Percentiles rank a stretch among this genome's conserved stretches.
phyloP scores from a whole-genome alignment of 768 basidiomycete species.

The Ephemerocybe angulata region DNA sequence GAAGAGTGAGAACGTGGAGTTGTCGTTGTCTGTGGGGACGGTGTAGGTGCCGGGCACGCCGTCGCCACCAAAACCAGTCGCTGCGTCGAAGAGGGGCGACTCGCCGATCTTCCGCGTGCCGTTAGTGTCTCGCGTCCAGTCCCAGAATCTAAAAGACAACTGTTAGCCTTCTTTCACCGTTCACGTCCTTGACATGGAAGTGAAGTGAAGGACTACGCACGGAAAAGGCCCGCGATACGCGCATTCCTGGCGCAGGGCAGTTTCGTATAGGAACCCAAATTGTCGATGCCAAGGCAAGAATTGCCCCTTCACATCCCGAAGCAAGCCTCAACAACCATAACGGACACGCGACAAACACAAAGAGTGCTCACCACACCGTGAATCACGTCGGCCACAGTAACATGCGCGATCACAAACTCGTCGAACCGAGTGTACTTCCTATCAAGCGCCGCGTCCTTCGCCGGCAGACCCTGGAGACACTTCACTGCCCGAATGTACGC shows the following conservation, averaged over 20 bases:
- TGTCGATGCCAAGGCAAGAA: slow-evolving; percentile 27
- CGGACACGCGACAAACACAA: neutral
- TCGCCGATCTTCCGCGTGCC: neutral
- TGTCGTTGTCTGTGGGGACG: neutral
- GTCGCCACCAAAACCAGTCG: neutral
- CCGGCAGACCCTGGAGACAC: neutral
- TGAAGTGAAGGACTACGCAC: slow-evolving; percentile 10
- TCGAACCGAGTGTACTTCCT: slow-evolving; percentile 20
- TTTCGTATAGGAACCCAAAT: slow-evolving; percentile 20
- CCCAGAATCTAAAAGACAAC: neutral
- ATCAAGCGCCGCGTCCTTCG: neutral
- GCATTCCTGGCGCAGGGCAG: slow-evolving; percentile 21
- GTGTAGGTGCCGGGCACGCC: neutral
- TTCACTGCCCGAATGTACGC: neutral
- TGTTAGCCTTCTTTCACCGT: neutral
- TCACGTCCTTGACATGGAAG: neutral
- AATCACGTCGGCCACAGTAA: slow-evolving; percentile 17
- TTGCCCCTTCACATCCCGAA: too few relatives aligned
- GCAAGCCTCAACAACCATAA: neutral
- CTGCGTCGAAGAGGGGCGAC: neutral
- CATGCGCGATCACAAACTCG: slow-evolving; percentile 21
- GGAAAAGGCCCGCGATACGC: slow-evolving; percentile 22
- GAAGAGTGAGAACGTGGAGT: neutral
- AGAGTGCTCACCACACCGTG: slow-evolving; percentile 19
- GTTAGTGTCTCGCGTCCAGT: neutral